These are phyloP conservation scores for Beauveria sp. DNA, from an alignment of 2,329 filamentous ascomycete species.

Conservation along the genomic window DNA sequence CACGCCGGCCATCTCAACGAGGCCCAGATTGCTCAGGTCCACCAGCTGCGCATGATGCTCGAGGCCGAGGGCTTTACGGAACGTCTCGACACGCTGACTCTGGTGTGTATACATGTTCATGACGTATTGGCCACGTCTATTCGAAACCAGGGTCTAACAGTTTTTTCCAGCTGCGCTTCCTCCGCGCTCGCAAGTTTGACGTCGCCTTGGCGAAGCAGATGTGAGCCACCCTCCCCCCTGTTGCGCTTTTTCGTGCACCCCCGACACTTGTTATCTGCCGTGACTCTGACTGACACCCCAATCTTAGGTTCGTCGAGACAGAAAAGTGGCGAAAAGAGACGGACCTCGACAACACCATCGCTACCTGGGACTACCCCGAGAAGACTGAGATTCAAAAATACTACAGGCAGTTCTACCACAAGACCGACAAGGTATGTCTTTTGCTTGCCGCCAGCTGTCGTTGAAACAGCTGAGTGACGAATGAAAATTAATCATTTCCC, in stretches of 20 bases:
- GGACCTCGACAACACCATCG: conserved; percentile 72
- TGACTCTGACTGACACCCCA: conserved; percentile 17
- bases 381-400: conserved; percentile 77
- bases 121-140: not conserved
- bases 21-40: conserved; percentile 82
- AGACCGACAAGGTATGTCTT: conserved; percentile 66
- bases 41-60: conserved; percentile 76
- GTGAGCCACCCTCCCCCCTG: conserved; percentile 42
- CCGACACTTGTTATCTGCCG: not conserved
- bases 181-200: conserved; percentile 93
- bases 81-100: conserved; percentile 82
- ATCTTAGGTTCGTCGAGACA: conserved; percentile 72
- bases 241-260: not conserved
- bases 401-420: conserved; percentile 99
- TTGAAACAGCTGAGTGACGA: not conserved
- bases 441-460: not conserved
- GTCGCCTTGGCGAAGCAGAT: conserved; percentile 78
- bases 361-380: conserved; percentile 80
- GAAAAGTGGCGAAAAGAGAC: conserved; percentile 90
- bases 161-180: conserved; percentile 63
- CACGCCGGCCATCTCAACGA: conserved; percentile 83
- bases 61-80: conserved; percentile 77
- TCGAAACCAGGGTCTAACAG: not conserved
- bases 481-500: conserved; percentile 4
- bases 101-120: conserved; percentile 51